phyloP scores from a whole-genome alignment of 371 early-diverging fungal species.

The Lichtheimia ornata region DNA sequence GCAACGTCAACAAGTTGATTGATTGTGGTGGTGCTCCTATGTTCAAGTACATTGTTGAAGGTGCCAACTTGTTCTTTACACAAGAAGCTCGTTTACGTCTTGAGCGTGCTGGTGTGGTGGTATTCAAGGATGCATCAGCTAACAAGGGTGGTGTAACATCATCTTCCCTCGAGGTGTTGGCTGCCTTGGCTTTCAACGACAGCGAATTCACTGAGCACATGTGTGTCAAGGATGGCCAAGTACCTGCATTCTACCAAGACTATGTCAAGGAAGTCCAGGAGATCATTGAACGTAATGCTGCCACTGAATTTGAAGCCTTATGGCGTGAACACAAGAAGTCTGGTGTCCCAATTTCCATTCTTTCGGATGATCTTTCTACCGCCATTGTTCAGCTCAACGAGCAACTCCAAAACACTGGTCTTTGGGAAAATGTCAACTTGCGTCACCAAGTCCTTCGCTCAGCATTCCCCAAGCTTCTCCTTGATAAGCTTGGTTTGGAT shows the following conservation, averaged over 20 bases:
- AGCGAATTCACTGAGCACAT: constrained; percentile 89
- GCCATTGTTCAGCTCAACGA: constrained; percentile 94
- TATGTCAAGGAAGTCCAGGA: constrained; percentile 91
- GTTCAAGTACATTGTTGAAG: constrained; percentile 99
- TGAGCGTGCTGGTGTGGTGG: constrained; percentile 90
- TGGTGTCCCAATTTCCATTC: constrained; percentile 74
- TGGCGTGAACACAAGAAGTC: constrained; percentile 88
- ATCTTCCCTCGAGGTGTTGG: constrained; percentile 93
- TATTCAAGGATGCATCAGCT: constrained; percentile 98
- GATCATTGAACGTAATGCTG: constrained; percentile 93
- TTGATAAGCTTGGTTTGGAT: constrained; percentile 91
- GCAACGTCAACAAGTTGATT: constrained; percentile 82
- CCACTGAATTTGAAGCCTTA: constrained; percentile 92
- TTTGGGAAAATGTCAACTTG: constrained; percentile 91
- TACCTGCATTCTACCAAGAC: constrained; percentile 86
- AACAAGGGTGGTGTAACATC: constrained; percentile 99
- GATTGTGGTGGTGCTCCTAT: constrained; percentile 72
- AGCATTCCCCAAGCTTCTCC: constrained; percentile 90
- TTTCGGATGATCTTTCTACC: constrained; percentile 90
- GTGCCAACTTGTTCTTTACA: constrained; percentile 98
- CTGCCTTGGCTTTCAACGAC: constrained; percentile 92
- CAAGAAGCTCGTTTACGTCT: constrained; percentile 96
- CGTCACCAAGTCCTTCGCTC: constrained; percentile 81
- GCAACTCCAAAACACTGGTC: constrained; percentile 84
- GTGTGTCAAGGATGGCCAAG: constrained; percentile 81